phyloP scores from a whole-genome alignment of 352 stramenopile genomes.

The Peronospora farinosa region DNA sequence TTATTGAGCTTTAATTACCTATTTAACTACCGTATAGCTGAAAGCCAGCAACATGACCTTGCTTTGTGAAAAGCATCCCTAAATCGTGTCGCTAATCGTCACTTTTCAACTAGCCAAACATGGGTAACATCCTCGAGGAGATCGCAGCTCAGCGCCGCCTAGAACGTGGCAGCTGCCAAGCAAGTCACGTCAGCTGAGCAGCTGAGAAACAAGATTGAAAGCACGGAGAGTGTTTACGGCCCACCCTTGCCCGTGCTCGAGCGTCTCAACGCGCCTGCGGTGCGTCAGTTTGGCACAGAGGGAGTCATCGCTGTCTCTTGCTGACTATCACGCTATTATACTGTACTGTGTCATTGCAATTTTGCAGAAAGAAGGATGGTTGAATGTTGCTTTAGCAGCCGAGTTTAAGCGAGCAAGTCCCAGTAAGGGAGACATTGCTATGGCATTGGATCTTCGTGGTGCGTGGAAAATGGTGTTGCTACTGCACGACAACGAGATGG shows the following conservation, averaged over 20 bases:
- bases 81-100: too few relatives aligned
- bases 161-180: slow-evolving; percentile 65
- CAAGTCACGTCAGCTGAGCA: slow-evolving; percentile 30
- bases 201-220: slow-evolving; percentile 68
- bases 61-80: too few relatives aligned
- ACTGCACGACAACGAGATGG: background rate
- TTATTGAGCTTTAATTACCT: too few relatives aligned
- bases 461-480: slow-evolving; percentile 11
- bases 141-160: slow-evolving; percentile 68
- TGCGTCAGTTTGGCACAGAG: slow-evolving; percentile 18
- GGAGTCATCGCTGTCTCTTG: background rate
- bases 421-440: slow-evolving; percentile 95
- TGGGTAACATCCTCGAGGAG: slow-evolving; percentile 72
- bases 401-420: slow-evolving; percentile 98
- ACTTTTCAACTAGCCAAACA: background rate
- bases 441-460: slow-evolving; percentile 61
- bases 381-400: slow-evolving; percentile 89
- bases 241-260: slow-evolving; percentile 82
- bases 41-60: too few relatives aligned
- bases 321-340: slow-evolving; percentile 9
- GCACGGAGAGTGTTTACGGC: slow-evolving; percentile 75
- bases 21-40: too few relatives aligned
- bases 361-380: slow-evolving; percentile 47
- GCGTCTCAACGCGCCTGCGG: slow-evolving; percentile 73
- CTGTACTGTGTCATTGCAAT: slow-evolving; percentile 3